Evolutionary conservation across 306 rosid genomes (phyloP).

Genomic region (Hippophae gyantsensis): DNA sequence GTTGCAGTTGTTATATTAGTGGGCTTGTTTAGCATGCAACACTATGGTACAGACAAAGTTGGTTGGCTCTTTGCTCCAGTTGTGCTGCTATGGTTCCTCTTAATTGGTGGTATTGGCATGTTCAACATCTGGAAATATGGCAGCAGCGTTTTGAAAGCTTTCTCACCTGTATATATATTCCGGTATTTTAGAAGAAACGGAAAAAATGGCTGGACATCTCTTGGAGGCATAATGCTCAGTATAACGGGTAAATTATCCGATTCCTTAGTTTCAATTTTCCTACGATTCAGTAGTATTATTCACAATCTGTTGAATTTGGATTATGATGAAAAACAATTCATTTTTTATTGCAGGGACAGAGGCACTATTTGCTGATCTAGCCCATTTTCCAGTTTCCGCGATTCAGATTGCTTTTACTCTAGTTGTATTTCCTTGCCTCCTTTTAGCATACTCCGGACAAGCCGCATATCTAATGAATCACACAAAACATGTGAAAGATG

Average conservation of each 20-base stretch:
- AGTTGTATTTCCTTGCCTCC: slow-evolving; percentile 96
- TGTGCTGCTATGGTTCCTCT: slow-evolving; percentile 89
- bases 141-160: slow-evolving; percentile 63
- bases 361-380: slow-evolving; percentile 91
- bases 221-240: slow-evolving; percentile 92
- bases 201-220: slow-evolving; percentile 76
- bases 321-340: slow-evolving; percentile 16
- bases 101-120: slow-evolving; percentile 88
- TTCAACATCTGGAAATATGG: slow-evolving; percentile 79
- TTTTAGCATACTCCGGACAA: slow-evolving; percentile 89
- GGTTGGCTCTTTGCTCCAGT: slow-evolving; percentile 99
- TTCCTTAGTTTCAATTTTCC: background rate
- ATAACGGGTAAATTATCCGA: slow-evolving; percentile 61
- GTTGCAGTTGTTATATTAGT: slow-evolving; percentile 80
- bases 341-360: slow-evolving; percentile 74
- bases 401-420: slow-evolving; percentile 88
- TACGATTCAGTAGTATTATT: background rate
- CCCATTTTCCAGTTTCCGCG: slow-evolving; percentile 94
- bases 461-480: slow-evolving; percentile 83
- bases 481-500: slow-evolving; percentile 35
- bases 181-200: slow-evolving; percentile 73
- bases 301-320: slow-evolving; percentile 10
- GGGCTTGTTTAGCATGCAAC: slow-evolving; percentile 91
- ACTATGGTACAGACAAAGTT: slow-evolving; percentile 89
- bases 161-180: slow-evolving; percentile 68